Base-by-base conservation (phyloP, 768 basidiomycete genomes). In the Lactarius trivialis region DNA sequence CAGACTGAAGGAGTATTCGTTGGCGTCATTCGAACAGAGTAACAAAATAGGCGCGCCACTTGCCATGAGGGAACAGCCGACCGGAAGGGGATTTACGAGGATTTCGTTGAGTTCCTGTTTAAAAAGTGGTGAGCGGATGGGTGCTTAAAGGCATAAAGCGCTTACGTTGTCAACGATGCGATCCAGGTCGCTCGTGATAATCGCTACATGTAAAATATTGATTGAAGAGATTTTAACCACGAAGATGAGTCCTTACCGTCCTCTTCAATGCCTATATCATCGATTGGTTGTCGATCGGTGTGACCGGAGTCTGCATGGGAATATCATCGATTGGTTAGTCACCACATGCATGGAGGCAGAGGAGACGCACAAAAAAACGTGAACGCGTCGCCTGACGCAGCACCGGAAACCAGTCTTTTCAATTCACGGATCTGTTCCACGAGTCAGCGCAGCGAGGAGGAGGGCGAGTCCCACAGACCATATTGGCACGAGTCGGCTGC, bases 161-260 rank as follows among this genome's bases (percentile, higher is more conserved):
- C 65, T 32, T 52, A 70, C 71, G 19, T 71, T 66, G 52, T 71
- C 71, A 7, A 68, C 48, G 45, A 71, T 70, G 11, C 63, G 57
- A 54, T 65, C 3, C 32, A 52, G 28, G 59, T 62, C 60, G 36
- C 52, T 43, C 9, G 67, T 64, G 11, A 58, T 49, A 33, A 64
- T 61, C 1, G 60, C 66, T 64, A 53, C 21, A 45, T 3, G n/a
- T 28, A 7, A 5, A 4, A 34, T 19, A 2, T n/a, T 2, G 24
- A 17, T 50, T 8, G 15, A 7, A 14, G 2, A 26, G 3, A 7
- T 26, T 19, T 26, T 11, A 36, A 21, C 15, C 5, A 28, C 7
- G 2, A 24, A 6, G 11, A 7, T 61, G 70, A 70, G n/a, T 71
- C 70, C 7, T 60, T 36, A 3, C 67, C 69, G 19, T 72, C 71